Evolutionary conservation across 2,329 filamentous ascomycete species (phyloP).

Genomic region (Hymenoscyphus infarciens): DNA sequence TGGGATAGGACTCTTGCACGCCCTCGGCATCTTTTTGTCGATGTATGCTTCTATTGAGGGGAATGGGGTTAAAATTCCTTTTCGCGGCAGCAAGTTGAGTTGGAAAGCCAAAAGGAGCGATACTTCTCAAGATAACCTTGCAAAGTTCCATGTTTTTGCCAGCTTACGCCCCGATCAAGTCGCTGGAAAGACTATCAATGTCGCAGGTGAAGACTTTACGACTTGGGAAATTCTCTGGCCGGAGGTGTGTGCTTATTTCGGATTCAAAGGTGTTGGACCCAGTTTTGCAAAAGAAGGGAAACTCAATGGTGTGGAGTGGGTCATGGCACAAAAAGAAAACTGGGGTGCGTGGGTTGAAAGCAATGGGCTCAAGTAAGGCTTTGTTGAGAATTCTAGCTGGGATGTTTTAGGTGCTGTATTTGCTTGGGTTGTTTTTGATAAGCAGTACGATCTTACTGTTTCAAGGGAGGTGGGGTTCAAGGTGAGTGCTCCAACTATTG

Average conservation of each 20-base stretch:
- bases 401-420: background rate
- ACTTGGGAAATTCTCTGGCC: background rate
- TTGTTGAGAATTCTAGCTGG: background rate
- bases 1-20: background rate
- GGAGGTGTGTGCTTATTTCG: background rate
- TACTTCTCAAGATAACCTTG: background rate
- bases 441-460: background rate
- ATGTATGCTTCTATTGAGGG: background rate
- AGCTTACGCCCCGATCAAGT: background rate
- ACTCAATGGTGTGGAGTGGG: background rate
- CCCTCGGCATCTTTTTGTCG: background rate
- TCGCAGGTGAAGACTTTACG: background rate
- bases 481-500: background rate
- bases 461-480: background rate
- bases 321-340: background rate
- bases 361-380: background rate
- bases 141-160: background rate
- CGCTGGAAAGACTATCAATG: background rate
- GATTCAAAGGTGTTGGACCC: background rate
- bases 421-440: background rate
- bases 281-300: background rate
- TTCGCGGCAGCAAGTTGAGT: background rate
- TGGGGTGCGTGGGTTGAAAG: background rate
- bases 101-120: background rate
- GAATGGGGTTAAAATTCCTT: background rate